These are phyloP conservation scores for Chalciporus sp. DNA, from an alignment of 1,284 basidiomycete genomes.

Conservation along the genomic window DNA sequence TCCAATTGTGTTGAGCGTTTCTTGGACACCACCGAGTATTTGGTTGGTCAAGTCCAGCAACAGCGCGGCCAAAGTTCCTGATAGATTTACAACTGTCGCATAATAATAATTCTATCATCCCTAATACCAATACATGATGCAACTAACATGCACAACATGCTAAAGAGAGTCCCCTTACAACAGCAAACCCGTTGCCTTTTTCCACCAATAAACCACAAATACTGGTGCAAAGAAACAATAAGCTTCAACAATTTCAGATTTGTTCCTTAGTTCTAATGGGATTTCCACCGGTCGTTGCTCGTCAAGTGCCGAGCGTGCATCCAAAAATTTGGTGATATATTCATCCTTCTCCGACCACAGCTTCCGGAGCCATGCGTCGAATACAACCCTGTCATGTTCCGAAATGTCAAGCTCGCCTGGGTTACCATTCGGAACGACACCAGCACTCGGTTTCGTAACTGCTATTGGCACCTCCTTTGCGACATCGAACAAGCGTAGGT, in stretches of 20 bases:
- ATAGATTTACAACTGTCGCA: constrained; percentile 7
- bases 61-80: constrained; percentile 35
- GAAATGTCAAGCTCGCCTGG: constrained; percentile 62
- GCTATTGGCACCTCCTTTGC: constrained; percentile 68
- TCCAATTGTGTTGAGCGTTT: constrained; percentile 94
- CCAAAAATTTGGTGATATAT: constrained; percentile 66
- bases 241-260: constrained; percentile 60
- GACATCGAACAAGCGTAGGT: constrained; percentile 78
- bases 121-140: constrained; percentile 10
- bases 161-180: constrained; percentile 20
- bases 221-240: constrained; percentile 73
- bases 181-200: constrained; percentile 35
- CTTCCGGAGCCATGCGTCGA: constrained; percentile 83
- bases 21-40: constrained; percentile 87
- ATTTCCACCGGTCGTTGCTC: constrained; percentile 47
- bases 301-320: constrained; percentile 43
- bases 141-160: constrained; percentile 14
- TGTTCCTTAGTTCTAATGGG: constrained; percentile 57
- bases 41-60: constrained; percentile 82
- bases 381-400: constrained; percentile 65
- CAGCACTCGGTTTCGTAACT: constrained; percentile 42
- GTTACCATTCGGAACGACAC: constrained; percentile 35
- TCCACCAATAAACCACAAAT: constrained; percentile 53
- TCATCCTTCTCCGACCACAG: constrained; percentile 87
- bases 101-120: neutral